Evolutionary conservation across 2,329 filamentous ascomycete species (phyloP).

Genomic region (Fusarium miscanthi): DNA sequence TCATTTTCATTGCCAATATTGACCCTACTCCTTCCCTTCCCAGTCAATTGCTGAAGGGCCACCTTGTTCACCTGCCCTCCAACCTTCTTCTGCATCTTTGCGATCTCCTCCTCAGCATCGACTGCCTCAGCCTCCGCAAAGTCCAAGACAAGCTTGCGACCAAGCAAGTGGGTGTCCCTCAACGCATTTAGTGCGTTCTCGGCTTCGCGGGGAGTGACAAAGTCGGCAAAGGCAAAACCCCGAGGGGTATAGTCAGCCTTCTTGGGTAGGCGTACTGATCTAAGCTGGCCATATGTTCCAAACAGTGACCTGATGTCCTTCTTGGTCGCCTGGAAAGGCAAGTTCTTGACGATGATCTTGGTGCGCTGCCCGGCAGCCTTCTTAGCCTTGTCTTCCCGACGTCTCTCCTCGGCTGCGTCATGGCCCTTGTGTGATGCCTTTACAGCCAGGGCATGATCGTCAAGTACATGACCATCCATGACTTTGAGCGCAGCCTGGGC

Average conservation of each 20-base stretch:
- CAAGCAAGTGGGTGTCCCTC: slow-evolving; percentile 91
- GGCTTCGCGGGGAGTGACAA: slow-evolving; percentile 90
- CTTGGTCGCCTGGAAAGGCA: slow-evolving; percentile 95
- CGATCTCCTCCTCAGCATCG: slow-evolving; percentile 95
- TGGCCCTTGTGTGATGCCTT: slow-evolving; percentile 87
- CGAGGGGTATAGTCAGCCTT: slow-evolving; percentile 91
- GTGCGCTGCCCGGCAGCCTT: slow-evolving; percentile 81
- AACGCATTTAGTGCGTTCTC: slow-evolving; percentile 90
- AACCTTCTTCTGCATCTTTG: slow-evolving; percentile 97
- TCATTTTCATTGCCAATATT: slow-evolving; percentile 80
- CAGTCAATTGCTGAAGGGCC: slow-evolving; percentile 87
- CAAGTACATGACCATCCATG: slow-evolving; percentile 92
- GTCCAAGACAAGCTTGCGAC: slow-evolving; percentile 88
- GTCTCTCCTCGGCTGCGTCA: slow-evolving; percentile 88
- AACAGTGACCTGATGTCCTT: slow-evolving; percentile 90
- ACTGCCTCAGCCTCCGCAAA: slow-evolving; percentile 89
- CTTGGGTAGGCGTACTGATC: slow-evolving; percentile 92
- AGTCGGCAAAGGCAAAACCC: slow-evolving; percentile 97
- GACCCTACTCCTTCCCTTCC: slow-evolving; percentile 86
- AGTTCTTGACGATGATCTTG: slow-evolving; percentile 97
- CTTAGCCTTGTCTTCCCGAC: slow-evolving; percentile 84
- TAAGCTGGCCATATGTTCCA: slow-evolving; percentile 89
- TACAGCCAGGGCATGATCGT: slow-evolving; percentile 85
- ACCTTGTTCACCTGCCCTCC: slow-evolving; percentile 91
- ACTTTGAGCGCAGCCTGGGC: slow-evolving; percentile 82